Evolutionary conservation across 164 flowering plant species (phyloP).

Genomic region (grape (Vitis vinifera)): DNA sequence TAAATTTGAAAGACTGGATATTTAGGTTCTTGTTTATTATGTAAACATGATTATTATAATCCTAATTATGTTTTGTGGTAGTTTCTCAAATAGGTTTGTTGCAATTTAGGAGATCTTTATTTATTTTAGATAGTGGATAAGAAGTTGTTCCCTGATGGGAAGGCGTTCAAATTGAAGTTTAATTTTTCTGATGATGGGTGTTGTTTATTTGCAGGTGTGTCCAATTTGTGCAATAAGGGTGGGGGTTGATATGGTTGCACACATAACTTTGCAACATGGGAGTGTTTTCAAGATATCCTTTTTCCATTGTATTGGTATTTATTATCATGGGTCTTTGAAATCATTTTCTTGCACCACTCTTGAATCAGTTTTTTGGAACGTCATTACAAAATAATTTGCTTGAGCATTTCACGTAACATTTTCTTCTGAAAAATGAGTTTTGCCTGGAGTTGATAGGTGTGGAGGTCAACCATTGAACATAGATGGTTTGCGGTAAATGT

Average conservation of each 20-base stretch:
- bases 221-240: constrained; percentile 73
- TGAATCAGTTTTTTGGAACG: not conserved
- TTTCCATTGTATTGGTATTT: constrained; percentile 1
- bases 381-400: not conserved
- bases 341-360: not conserved
- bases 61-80: no score
- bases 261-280: constrained; percentile 72
- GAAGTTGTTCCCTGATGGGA: not conserved
- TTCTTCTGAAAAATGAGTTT: no score
- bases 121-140: not conserved
- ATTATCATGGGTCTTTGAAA: no score
- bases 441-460: no score
- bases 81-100: no score
- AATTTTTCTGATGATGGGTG: not conserved
- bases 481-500: no score
- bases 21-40: no score
- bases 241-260: constrained; percentile 75
- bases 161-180: not conserved
- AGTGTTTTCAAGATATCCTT: constrained; percentile 77
- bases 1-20: no score
- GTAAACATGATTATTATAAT: no score
- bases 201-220: constrained; percentile 53
- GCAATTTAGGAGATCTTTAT: no score
- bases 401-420: no score
- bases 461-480: no score